phyloP scores from a whole-genome alignment of 106 monocot species.

The Phalaenopsis equestris region DNA sequence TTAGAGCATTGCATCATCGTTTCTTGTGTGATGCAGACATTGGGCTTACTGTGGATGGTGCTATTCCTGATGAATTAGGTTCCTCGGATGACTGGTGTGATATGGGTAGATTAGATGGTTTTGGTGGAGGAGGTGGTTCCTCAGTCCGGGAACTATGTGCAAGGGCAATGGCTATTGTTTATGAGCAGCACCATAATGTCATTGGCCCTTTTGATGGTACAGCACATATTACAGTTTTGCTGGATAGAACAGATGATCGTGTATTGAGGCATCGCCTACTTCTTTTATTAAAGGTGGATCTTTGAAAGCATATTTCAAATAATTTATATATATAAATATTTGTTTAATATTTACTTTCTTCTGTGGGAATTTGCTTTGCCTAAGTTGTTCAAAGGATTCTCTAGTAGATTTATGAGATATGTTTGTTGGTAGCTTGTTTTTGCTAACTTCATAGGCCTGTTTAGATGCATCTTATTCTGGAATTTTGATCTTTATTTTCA shows the following conservation, averaged over 20 bases:
- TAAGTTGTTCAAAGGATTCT: not conserved
- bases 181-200: conserved; percentile 81
- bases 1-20: conserved; percentile 95
- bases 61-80: conserved; percentile 94
- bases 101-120: conserved; percentile 94
- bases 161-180: conserved; percentile 98
- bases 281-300: conserved; percentile 72
- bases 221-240: conserved; percentile 88
- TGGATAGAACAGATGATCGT: conserved; percentile 93
- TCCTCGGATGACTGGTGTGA: conserved; percentile 99
- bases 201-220: conserved; percentile 97
- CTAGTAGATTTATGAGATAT: not conserved
- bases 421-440: not conserved
- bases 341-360: not conserved
- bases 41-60: conserved; percentile 94
- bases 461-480: not conserved
- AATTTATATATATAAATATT: not conserved
- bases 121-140: conserved; percentile 96
- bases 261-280: conserved; percentile 82
- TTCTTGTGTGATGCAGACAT: conserved; percentile 97
- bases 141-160: conserved; percentile 98
- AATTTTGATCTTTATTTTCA: not conserved
- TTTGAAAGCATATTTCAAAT: conserved; percentile 2
- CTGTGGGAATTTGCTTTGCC: not conserved
- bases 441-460: not conserved